These are phyloP conservation scores for Bromus sterilis DNA, from an alignment of 176 grass and related monocot species.

Conservation along the genomic window DNA sequence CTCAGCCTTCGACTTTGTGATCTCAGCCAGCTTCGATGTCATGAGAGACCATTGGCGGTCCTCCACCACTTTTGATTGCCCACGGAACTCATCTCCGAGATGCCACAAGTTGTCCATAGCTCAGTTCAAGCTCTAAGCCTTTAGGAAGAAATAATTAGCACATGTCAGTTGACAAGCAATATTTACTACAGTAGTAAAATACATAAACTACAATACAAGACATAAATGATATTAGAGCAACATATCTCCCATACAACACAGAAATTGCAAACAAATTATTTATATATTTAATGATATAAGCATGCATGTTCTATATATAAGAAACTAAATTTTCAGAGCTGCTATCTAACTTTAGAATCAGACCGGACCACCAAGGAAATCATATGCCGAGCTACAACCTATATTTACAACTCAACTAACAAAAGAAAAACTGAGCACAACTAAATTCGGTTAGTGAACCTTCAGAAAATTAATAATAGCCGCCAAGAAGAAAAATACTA, in stretches of 20 bases:
- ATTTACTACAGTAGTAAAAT: not conserved
- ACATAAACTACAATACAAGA: not conserved
- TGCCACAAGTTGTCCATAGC: slow-evolving; percentile 89
- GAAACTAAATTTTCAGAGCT: not conserved
- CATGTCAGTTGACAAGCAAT: not conserved
- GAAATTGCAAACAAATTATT: not conserved
- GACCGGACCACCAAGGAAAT: not conserved
- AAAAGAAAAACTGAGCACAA: not conserved
- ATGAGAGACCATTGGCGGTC: slow-evolving; percentile 95
- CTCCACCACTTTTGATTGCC: slow-evolving; percentile 76
- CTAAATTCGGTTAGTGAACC: not conserved
- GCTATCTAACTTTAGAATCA: not conserved
- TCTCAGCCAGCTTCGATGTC: slow-evolving; percentile 92
- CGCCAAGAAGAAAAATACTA: not conserved
- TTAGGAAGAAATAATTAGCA: not conserved
- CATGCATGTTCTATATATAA: not conserved
- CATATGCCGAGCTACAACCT: not conserved
- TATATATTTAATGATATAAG: not conserved
- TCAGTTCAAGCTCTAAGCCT: slow-evolving; percentile 7
- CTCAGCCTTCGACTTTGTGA: slow-evolving; percentile 63
- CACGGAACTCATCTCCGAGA: slow-evolving; percentile 86
- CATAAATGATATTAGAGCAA: not conserved
- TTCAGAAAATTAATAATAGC: not conserved
- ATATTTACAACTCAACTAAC: not conserved
- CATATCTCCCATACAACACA: not conserved